Evolutionary conservation across 2,329 filamentous ascomycete species (phyloP).

Genomic region (Neobulgaria alba): DNA sequence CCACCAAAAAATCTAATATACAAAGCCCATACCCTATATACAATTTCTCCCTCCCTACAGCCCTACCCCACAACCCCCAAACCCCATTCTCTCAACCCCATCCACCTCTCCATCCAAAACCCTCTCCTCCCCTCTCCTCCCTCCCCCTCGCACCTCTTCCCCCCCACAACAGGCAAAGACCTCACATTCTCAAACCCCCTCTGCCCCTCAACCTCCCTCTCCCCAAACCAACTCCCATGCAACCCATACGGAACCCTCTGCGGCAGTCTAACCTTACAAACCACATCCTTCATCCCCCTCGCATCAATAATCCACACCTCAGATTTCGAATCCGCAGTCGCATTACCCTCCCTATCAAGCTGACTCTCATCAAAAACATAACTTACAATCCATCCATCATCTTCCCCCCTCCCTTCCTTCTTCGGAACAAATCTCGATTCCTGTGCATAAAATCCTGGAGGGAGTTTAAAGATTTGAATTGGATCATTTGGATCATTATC

Average conservation of each 20-base stretch:
- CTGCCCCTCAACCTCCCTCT: conserved; percentile 43
- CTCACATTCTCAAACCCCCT: conserved; percentile 19
- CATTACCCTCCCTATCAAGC: conserved; percentile 33
- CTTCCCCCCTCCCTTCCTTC: conserved; percentile 37
- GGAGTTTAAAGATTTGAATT: conserved; percentile 54
- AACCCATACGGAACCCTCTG: conserved; percentile 63
- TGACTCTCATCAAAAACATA: conserved; percentile 65
- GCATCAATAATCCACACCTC: conserved; percentile 65
- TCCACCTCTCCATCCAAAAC: no score
- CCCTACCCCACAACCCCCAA: no score
- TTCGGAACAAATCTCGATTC: conserved; percentile 57
- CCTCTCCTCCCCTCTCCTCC: no score
- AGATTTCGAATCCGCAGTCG: conserved; percentile 37
- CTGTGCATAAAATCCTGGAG: conserved; percentile 53
- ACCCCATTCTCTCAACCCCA: no score
- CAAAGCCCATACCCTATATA: no score
- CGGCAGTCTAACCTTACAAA: conserved; percentile 50
- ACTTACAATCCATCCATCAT: conserved; percentile 59
- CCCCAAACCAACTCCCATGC: conserved; percentile 53
- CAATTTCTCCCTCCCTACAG: no score
- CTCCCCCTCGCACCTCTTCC: no score
- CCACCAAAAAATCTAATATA: no score
- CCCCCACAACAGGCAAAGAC: conserved; percentile 11
- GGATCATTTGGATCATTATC: conserved; percentile 40
- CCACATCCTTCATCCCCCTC: conserved; percentile 49